Conservation (phyloP, 2,329 filamentous ascomycete genomes). For the Colletotrichum viniferum region DNA sequence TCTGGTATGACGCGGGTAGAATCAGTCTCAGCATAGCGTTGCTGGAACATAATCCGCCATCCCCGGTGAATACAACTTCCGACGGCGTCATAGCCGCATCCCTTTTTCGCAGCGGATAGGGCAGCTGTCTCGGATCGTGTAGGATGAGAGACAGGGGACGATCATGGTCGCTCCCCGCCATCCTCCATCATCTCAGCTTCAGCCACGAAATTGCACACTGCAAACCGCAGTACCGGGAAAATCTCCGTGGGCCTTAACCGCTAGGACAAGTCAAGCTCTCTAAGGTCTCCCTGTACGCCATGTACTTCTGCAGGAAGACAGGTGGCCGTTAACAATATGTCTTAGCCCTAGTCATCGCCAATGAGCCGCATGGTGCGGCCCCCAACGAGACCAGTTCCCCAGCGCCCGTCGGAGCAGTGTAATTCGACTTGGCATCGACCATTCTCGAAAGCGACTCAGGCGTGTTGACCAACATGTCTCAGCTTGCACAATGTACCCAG, state of each 20-base stretch:
- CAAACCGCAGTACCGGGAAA: neutral
- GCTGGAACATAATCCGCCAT: neutral
- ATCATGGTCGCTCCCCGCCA: neutral
- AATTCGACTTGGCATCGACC: neutral
- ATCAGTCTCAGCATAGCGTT: neutral
- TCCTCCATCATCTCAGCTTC: neutral
- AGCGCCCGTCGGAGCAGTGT: neutral
- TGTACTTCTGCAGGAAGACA: neutral
- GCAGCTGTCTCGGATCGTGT: neutral
- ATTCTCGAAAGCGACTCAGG: neutral
- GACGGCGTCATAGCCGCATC: neutral
- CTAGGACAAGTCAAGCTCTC: neutral
- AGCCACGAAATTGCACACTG: neutral
- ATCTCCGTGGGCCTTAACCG: neutral
- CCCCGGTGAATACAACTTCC: neutral
- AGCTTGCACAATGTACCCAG: neutral
- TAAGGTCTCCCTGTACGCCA: neutral
- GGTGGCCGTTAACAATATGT: neutral
- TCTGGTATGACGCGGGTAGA: neutral
- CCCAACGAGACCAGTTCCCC: neutral
- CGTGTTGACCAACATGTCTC: neutral
- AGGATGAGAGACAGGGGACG: neutral
- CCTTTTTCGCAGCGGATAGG: neutral
- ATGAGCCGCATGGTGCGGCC: neutral
- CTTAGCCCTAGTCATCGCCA: neutral